Evolutionary conservation across 306 rosid genomes (phyloP).

Genomic region (Elaeagnus macrophylla): DNA sequence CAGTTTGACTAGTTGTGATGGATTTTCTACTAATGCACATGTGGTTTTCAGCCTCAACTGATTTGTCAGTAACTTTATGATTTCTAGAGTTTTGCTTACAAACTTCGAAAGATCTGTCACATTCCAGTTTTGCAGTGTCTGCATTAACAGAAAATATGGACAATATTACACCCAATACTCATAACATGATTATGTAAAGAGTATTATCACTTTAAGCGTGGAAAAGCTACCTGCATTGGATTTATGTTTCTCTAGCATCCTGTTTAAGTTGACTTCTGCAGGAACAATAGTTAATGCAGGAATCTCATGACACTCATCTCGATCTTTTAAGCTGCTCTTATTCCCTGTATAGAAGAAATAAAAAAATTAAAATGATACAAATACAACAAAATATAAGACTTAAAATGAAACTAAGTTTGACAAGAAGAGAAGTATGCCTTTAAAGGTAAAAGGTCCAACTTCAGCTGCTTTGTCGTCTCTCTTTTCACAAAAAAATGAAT

Average conservation of each 20-base stretch:
- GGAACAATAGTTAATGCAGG: conserved; percentile 15
- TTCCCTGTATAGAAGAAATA: conserved; percentile 28
- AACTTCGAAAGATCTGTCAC: conserved; percentile 15
- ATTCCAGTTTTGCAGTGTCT: conserved; percentile 23
- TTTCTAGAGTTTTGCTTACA: conserved; percentile 36
- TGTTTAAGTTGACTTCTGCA: conserved; percentile 21
- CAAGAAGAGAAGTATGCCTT: conserved; percentile 36
- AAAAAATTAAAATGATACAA: not conserved
- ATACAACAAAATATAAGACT: not conserved
- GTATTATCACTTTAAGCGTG: conserved; percentile 8
- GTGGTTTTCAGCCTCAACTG: conserved; percentile 29
- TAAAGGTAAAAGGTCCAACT: conserved; percentile 21
- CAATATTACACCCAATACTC: conserved; percentile 7
- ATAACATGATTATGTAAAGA: not conserved
- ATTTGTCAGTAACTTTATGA: conserved; percentile 33
- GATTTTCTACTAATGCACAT: conserved; percentile 31
- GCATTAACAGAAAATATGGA: conserved; percentile 22
- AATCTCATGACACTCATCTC: conserved; percentile 21
- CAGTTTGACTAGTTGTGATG: conserved; percentile 33
- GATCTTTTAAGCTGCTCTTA: conserved; percentile 33
- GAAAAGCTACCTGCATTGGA: conserved; percentile 32
- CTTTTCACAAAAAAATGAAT: conserved; percentile 30
- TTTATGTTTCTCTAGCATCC: conserved; percentile 30
- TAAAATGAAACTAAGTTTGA: conserved; percentile 18
- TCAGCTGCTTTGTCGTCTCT: conserved; percentile 36